These are phyloP conservation scores for Arthrinium phaeospermum DNA, from an alignment of 2,329 filamentous ascomycete species.

Conservation along the genomic window DNA sequence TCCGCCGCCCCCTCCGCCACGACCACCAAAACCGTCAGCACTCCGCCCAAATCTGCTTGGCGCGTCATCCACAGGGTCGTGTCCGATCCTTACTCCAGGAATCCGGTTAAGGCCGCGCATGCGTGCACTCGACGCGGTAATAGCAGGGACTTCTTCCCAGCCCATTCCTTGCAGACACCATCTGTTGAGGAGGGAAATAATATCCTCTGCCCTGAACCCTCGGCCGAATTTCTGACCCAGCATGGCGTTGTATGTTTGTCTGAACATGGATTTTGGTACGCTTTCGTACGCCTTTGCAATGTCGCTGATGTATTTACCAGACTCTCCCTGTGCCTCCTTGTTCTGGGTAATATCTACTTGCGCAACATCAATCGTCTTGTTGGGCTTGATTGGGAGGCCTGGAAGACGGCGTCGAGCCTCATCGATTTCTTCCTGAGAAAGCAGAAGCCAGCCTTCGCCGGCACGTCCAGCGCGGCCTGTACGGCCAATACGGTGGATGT, in stretches of 20 bases:
- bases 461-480: slow-evolving; percentile 77
- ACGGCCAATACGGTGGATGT: slow-evolving; percentile 79
- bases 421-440: slow-evolving; percentile 59
- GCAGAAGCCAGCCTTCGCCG: slow-evolving; percentile 73
- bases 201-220: slow-evolving; percentile 37
- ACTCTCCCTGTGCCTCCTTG: slow-evolving; percentile 45
- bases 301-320: slow-evolving; percentile 47
- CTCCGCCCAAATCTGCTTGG: slow-evolving; percentile 11
- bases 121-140: slow-evolving; percentile 34
- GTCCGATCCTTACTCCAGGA: slow-evolving; percentile 35
- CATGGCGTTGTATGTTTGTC: slow-evolving; percentile 59
- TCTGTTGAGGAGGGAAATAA: slow-evolving; percentile 59
- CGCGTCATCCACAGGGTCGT: slow-evolving; percentile 23
- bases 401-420: slow-evolving; percentile 57
- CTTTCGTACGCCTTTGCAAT: slow-evolving; percentile 48
- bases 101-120: slow-evolving; percentile 35
- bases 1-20: slow-evolving; percentile 21
- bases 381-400: slow-evolving; percentile 65
- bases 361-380: slow-evolving; percentile 57
- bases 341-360: slow-evolving; percentile 54
- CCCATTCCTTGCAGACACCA: slow-evolving; percentile 59
- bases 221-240: slow-evolving; percentile 57
- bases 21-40: slow-evolving; percentile 24
- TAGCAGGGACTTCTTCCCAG: slow-evolving; percentile 52
- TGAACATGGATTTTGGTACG: slow-evolving; percentile 49